A percentile compares a stretch with the other conserved stretches of the same genome.
These are phyloP conservation scores for Pholiota conissans DNA, from an alignment of 768 basidiomycete species.

Conservation along the genomic window DNA sequence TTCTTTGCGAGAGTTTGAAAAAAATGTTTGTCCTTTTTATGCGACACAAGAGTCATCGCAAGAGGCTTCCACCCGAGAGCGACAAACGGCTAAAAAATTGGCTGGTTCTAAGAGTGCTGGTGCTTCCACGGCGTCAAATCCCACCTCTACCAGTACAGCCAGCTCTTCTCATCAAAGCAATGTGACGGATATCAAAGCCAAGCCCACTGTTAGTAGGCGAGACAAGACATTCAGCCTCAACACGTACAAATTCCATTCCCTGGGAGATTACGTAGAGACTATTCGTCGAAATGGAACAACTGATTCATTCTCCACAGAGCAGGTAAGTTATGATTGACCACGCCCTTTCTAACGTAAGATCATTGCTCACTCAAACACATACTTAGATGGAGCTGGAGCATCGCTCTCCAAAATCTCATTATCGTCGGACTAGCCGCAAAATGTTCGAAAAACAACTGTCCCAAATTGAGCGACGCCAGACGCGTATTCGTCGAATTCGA, in stretches of 20 bases:
- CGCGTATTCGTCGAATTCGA: background rate
- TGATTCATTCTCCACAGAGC: background rate
- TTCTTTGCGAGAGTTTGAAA: background rate
- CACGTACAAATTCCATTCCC: background rate
- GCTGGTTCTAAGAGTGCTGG: background rate
- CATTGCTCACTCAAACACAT: background rate
- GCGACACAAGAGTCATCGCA: background rate
- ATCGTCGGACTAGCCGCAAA: background rate
- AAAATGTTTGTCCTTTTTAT: background rate
- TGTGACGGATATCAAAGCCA: too few species aligned
- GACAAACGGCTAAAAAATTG: background rate
- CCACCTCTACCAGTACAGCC: too few species aligned
- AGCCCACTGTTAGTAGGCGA: background rate
- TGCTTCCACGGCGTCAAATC: background rate
- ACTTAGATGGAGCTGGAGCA: background rate
- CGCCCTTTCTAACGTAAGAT: background rate
- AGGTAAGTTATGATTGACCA: background rate
- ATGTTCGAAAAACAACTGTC: background rate
- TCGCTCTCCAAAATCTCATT: background rate
- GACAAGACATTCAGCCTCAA: background rate
- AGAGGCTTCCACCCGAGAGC: background rate
- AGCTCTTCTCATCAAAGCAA: too few species aligned
- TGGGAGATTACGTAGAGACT: constrained; percentile 1
- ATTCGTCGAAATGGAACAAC: background rate
- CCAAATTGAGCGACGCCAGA: background rate